Base-by-base conservation (phyloP, 805 yeast species). In the Yarrowia porcina region DNA sequence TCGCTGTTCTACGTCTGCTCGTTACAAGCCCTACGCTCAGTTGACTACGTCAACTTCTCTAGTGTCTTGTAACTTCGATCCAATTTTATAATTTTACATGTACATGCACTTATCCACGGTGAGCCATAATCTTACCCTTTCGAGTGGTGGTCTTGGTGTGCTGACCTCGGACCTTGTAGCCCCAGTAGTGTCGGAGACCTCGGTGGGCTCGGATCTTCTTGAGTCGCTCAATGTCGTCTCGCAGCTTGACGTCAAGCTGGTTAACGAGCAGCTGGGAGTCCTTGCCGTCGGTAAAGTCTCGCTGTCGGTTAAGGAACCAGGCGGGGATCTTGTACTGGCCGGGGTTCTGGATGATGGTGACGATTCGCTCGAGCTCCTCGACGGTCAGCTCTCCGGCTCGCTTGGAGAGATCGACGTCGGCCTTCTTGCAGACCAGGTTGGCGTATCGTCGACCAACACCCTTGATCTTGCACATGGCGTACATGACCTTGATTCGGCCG, bases 371-470 rank as follows among this genome's bases (percentile, higher is more conserved):
- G 81, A 94, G 90, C 86, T 94, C 99, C 88, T 94, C 99, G 82
- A 94, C 99, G 81, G 99, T 92, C 81, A 94, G 90, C 85, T 94
- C 99, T 89, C 99, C 99, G 77, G 99, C 99, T 83, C 99, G 90
- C 89, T 94, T 94, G 82, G 82, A 77, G 82, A 96, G 87, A 81
- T 90, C 96, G 79, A 94, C 96, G 86, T 94, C 99, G 77, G 99
- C 99, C 88, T 93, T 96, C 90, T 96, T 96, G 87, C 98, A 94
- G 79, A 94, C 97, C 84, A 94, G 86, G 92, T 96, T 94, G 82
- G 99, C 86, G 89, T 93, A 96, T 86, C 99, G 94, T 84, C 98
- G 96, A 86, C 99, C 99, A 77, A 94, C 98, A 92, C 99, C 99
- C 86, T 97, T 90, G 81, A 94, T 96, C 83, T 92, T 89, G 87